Percentiles rank a stretch among this genome's conserved stretches.
These are phyloP conservation scores for Mycena sp. DNA, from an alignment of 1,284 basidiomycete species.

Conservation along the genomic window DNA sequence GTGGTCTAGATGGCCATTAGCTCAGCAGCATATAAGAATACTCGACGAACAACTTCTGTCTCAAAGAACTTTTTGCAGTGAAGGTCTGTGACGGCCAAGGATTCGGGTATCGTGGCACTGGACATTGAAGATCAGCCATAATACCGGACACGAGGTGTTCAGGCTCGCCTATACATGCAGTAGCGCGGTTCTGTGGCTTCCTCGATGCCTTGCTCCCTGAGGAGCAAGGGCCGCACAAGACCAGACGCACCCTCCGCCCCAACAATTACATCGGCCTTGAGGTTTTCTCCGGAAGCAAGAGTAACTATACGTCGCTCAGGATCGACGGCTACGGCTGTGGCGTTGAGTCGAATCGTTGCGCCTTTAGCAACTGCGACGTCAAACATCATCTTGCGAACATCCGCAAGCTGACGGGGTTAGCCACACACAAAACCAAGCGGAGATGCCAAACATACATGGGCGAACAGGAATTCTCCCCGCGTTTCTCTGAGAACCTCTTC, in stretches of 20 bases:
- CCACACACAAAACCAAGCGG: background rate
- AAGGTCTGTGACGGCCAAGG: background rate
- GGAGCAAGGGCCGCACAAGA: slow-evolving; percentile 36
- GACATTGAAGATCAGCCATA: background rate
- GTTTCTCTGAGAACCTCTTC: slow-evolving; percentile 63
- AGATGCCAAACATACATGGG: slow-evolving; percentile 51
- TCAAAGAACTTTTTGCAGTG: slow-evolving; percentile 1
- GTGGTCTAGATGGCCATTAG: background rate
- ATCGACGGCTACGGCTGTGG: slow-evolving; percentile 52
- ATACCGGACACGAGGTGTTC: background rate
- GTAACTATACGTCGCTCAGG: slow-evolving; percentile 46
- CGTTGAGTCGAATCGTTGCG: slow-evolving; percentile 50
- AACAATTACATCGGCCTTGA: slow-evolving; percentile 65
- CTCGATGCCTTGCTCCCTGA: background rate
- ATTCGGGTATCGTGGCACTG: slow-evolving; percentile 56
- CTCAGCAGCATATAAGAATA: background rate
- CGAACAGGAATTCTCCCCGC: slow-evolving; percentile 62
- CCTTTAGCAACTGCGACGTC: slow-evolving; percentile 55
- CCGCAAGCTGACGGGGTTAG: slow-evolving; percentile 58
- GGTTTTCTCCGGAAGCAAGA: slow-evolving; percentile 55
- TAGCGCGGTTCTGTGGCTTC: background rate
- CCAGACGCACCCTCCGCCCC: slow-evolving; percentile 68
- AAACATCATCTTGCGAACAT: slow-evolving; percentile 50
- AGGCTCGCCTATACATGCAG: slow-evolving; percentile 26
- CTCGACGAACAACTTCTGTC: slow-evolving; percentile 1